These are phyloP conservation scores for Trichoderma sp. DNA, from an alignment of 2,329 filamentous ascomycete genomes.

Conservation along the genomic window DNA sequence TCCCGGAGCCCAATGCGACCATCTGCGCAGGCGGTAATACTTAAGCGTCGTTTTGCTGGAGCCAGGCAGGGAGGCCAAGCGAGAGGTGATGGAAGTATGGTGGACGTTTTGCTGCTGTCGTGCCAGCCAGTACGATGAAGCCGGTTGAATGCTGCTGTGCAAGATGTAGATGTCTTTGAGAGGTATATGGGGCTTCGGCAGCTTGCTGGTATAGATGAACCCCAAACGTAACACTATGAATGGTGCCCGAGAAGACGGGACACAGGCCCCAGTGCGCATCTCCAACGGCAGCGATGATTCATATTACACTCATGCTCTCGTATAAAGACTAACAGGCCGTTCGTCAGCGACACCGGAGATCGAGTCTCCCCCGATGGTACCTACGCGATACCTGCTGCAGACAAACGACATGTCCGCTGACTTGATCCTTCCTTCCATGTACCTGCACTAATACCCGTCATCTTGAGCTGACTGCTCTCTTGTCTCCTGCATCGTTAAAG, in stretches of 20 bases:
- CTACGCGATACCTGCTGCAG: background rate
- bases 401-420: slow-evolving; percentile 1
- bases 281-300: background rate
- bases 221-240: background rate
- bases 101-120: background rate
- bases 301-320: background rate
- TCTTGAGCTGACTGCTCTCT: slow-evolving; percentile 13
- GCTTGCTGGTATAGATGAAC: background rate
- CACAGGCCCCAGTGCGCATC: background rate
- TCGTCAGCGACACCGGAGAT: slow-evolving; percentile 10
- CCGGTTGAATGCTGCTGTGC: background rate
- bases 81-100: background rate
- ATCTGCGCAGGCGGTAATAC: background rate
- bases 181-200: background rate
- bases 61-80: slow-evolving; percentile 1
- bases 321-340: background rate
- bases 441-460: background rate
- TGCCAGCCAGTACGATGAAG: background rate
- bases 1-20: slow-evolving; percentile 22
- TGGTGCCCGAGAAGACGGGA: background rate
- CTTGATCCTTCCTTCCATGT: background rate
- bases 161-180: background rate
- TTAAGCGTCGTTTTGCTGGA: background rate
- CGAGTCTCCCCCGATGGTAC: background rate
- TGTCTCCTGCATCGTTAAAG: slow-evolving; percentile 13